Evolutionary conservation across 2,329 filamentous ascomycete species (phyloP).

Genomic region (Diaporthe ampelina): DNA sequence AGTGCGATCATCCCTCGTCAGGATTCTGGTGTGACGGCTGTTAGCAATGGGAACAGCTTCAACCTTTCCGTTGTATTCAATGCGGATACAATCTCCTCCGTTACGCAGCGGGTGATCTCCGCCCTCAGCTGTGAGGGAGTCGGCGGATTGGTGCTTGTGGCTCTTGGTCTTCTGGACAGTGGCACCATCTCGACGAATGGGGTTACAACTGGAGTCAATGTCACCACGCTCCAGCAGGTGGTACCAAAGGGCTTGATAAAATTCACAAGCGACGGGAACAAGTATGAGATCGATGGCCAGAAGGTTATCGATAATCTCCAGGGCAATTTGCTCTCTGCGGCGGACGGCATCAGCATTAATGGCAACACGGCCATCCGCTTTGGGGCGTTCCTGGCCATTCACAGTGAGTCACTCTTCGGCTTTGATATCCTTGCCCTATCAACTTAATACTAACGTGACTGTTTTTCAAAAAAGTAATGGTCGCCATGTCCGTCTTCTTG

Average conservation of each 20-base stretch:
- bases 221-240: constrained; percentile 43
- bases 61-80: constrained; percentile 49
- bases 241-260: constrained; percentile 47
- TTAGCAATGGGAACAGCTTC: constrained; percentile 34
- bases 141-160: constrained; percentile 49
- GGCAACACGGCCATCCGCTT: constrained; percentile 44
- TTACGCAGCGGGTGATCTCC: constrained; percentile 49
- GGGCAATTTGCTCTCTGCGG: constrained; percentile 38
- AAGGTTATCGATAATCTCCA: constrained; percentile 44
- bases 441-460: background rate
- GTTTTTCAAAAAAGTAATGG: constrained; percentile 42
- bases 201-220: constrained; percentile 12
- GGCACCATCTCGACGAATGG: constrained; percentile 31
- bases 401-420: constrained; percentile 43
- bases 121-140: constrained; percentile 51
- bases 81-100: constrained; percentile 48
- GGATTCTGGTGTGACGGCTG: background rate
- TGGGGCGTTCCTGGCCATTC: constrained; percentile 45
- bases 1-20: background rate
- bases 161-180: constrained; percentile 45
- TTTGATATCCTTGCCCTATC: background rate
- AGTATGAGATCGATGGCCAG: constrained; percentile 48
- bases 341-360: constrained; percentile 42
- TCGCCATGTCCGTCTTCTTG: constrained; percentile 47
- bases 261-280: constrained; percentile 47